These are phyloP conservation scores for Neopestalotiopsis clavispora DNA, from an alignment of 2,329 filamentous ascomycete species.

Conservation along the genomic window DNA sequence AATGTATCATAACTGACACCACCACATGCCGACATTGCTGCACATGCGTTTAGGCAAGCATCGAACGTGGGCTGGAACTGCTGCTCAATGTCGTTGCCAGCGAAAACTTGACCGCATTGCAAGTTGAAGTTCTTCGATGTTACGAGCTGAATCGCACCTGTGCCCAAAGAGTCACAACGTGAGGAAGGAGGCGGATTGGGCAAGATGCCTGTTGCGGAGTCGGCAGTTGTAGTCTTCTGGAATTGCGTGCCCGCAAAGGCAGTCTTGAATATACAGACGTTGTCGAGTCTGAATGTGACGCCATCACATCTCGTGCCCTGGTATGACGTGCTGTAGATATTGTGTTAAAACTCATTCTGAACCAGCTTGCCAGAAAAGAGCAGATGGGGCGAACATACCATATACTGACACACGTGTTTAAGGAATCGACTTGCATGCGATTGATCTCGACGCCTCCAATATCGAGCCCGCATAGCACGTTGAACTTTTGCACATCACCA, in stretches of 20 bases:
- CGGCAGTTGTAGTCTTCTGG: constrained; percentile 18
- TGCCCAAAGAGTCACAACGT: constrained; percentile 27
- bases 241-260: background rate
- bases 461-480: constrained; percentile 22
- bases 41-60: constrained; percentile 35
- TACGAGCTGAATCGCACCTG: constrained; percentile 23
- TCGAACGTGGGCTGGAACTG: constrained; percentile 33
- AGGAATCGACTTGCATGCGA: constrained; percentile 23
- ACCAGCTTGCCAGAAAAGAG: background rate
- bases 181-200: constrained; percentile 28
- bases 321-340: background rate
- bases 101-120: constrained; percentile 33
- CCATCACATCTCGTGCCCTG: constrained; percentile 7
- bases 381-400: constrained; percentile 18
- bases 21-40: constrained; percentile 28
- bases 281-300: constrained; percentile 18
- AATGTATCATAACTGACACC: constrained; percentile 33
- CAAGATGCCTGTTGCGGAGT: constrained; percentile 33
- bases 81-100: constrained; percentile 33
- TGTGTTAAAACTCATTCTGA: background rate
- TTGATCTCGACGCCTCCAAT: constrained; percentile 23
- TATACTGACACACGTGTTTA: constrained; percentile 19
- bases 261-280: constrained; percentile 18
- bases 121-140: constrained; percentile 26
- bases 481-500: constrained; percentile 23